Base-by-base conservation (phyloP, 176 grass and related monocot species). In the Aechmea fasciata region DNA sequence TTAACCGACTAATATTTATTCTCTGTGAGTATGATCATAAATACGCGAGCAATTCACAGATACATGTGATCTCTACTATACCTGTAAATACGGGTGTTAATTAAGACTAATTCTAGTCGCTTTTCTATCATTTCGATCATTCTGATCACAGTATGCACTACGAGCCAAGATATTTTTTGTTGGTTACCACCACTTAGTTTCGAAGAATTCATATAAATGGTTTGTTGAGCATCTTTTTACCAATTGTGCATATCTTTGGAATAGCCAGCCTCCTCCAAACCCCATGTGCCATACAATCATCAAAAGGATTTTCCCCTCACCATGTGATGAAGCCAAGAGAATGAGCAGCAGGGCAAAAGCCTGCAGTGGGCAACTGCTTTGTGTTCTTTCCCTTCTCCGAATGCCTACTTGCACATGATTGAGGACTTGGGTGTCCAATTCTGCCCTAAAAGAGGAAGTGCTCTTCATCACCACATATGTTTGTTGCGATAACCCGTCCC, bases 381-480 rank as follows among this genome's bases (percentile, higher is more conserved):
- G 12, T 13, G 12, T 55, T 55, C 15, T n/a, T n/a, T n/a, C 52
- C 52, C 15, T 17, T 20, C 54, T 59, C 54, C 20, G 15, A 59
- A 59, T 59, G 54, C 54, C n/a, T 33, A 47, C 13, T 13, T 41
- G 24, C 67, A 69, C 67, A 69, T 69, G 48, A 26, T 69, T 25
- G 67, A 69, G 10, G 67, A 69, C 67, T 69, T 52, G 67, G 33
- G 67, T 52, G 67, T 51, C 67, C 19, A 49, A 52, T 70, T 19
- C 52, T 23, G 14, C 4, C 11, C 68, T 52, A 51, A 50, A 26
- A 26, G 19, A 13, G 48, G 49, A 20, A 24, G 48, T 26, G 68
- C 19, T 26, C 50, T 28, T 50, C 12, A 48, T 52, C 68, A 51
- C 49, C 11, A 28, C 55, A 17, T 59, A 57, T 7, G 6, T 18